Conservation (phyloP, 371 early-diverging fungal species). For the Mucor saturninus region DNA sequence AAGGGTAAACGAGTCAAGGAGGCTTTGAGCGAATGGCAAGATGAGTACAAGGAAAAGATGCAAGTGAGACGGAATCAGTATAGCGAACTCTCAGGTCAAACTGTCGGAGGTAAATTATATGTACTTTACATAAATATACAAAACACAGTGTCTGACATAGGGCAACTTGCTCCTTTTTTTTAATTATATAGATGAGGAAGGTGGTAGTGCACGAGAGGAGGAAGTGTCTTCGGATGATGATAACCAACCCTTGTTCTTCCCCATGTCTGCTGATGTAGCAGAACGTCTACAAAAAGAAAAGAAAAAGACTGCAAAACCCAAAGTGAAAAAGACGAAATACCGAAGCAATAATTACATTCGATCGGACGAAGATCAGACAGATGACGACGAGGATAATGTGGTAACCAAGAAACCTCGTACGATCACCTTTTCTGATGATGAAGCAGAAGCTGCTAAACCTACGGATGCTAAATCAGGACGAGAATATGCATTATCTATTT, state of each 20-base stretch:
- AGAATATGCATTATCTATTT: conserved; percentile 1
- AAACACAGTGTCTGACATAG: background rate
- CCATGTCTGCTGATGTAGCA: background rate
- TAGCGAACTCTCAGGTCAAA: conserved; percentile 20
- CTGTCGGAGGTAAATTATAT: conserved; percentile 8
- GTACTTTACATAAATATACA: no score
- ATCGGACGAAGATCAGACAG: background rate
- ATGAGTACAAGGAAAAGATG: conserved; percentile 31
- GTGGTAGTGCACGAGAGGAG: background rate
- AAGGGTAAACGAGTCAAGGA: conserved; percentile 31
- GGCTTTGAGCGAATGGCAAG: conserved; percentile 29
- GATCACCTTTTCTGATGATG: background rate
- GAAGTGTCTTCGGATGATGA: conserved; percentile 21
- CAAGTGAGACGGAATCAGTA: conserved; percentile 7
- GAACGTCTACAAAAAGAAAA: background rate
- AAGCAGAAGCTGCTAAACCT: background rate
- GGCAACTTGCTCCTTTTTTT: background rate
- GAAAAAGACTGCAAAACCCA: background rate
- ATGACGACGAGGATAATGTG: background rate
- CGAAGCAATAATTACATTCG: background rate
- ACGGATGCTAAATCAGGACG: background rate
- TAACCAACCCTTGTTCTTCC: conserved; percentile 19
- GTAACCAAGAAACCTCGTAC: background rate
- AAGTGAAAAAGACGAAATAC: background rate
- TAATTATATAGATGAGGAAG: conserved; percentile 7